Evolutionary conservation across 306 rosid species (phyloP), one percentile per base, ranked within the genome.

Genomic region (Malus orientalis): DNA sequence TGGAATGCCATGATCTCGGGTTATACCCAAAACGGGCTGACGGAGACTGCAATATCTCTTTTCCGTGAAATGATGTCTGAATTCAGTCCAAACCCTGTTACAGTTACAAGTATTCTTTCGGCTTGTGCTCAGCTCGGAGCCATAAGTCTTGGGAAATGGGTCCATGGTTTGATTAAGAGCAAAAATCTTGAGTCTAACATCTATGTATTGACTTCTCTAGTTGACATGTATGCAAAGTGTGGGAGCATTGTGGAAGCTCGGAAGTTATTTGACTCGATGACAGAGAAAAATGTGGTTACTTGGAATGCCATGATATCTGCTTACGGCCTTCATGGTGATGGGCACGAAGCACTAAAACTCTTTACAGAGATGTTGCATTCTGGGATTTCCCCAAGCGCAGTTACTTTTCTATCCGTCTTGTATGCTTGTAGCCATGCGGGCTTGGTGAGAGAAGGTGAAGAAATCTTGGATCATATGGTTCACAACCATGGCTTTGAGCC

Each of bases 1-100:
- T 95, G 98, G 98, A 95, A 95, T 75, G 93, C 99, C 71, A 91
- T 96, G 93, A 95, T 95, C 75, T 90, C 97, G 1, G 99, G 99
- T 69, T 95, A 90, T 54, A 80, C 97, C 9, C 97, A 95, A 83
- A 87, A 91, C 83, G 99, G 99, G 79, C 82, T 88, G 65, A 92
- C 96, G 2, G 96, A 92, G 81, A 81, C 47, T 4, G 97, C 97
- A 27, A 85, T 95, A 74, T 80, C 92, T 85, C 93, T 92, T 79
- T 95, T 95, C 84, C 86, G 75, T 77, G 89, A 90, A 72, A 95
- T 95, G 97, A 89, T 67, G 73, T 75, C 87, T 67, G 91, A 86
- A 20, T 82, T 92, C 77, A 70, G 69, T 45, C 97, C 97, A 25
- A 92, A 90, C 87, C 89, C 91, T 32, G 86, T 86, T 53, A 95